Evolutionary conservation across 805 yeast genomes (phyloP), one percentile per base, ranked within the genome.

Genomic region (Brettanomyces sp.): DNA sequence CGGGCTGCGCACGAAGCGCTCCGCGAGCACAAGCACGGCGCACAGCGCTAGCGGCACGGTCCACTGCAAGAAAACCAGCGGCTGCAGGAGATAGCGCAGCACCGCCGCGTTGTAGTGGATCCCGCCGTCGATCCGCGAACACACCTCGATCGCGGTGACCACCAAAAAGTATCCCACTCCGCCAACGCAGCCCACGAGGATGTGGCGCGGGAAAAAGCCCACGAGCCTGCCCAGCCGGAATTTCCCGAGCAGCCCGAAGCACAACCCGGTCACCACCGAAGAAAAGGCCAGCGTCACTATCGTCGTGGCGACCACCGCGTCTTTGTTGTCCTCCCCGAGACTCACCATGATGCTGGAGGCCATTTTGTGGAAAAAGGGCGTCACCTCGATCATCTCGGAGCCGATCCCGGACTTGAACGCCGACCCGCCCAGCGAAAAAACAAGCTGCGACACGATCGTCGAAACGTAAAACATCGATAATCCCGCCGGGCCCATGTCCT

Each of bases 351-450:
- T 81, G 12, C 82, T 69, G 25, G 76, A 69, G 1, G 97, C 97
- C 95, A 93, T 90, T 3, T 95, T 75, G 59, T 93, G 99, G 70
- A 91, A 91, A 62, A 93, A 93, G 2, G 99, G 99, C 2, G 96
- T 95, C n/a, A 93, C 88, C 63, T 93, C 99, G 53, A 93, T 93
- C 99, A 93, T 93, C 66, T 93, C 98, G 3, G 96, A 85, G 1
- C 99, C 99, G 39, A 91, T 80, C n/a, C 95, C 96, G 2, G 89
- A 75, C 50, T 79, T 79, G 67, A 93, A 91, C 7, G 86, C 85
- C 13, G 96, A 86, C 1, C 95, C 95, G 13, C 99, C 99, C 23
- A 86, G 64, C 0, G 97, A 89, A 59, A 78, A 90, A 5, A 88
- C 85, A 51, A 89, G 66, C 62, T 93, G 99, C 0, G 95, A 85